Evolutionary conservation across 805 yeast species (phyloP).

Genomic region (Ogataea populi-albae): DNA sequence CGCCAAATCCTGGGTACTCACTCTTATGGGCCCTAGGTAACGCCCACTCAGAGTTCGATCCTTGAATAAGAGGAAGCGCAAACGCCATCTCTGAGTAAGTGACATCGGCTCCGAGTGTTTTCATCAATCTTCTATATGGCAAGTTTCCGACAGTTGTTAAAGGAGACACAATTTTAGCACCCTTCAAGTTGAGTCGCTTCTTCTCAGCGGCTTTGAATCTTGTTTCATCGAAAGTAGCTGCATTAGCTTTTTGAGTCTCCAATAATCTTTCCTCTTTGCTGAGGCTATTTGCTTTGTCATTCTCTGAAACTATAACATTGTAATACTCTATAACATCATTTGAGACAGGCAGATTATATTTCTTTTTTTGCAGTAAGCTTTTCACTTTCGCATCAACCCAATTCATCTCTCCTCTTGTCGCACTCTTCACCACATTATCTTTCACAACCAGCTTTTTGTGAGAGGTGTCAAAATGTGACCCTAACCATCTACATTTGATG

Average conservation of each 20-base stretch:
- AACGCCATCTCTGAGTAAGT: constrained; percentile 97
- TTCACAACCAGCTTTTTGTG: constrained; percentile 45
- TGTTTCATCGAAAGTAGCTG: constrained; percentile 65
- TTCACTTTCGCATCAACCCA: constrained; percentile 48
- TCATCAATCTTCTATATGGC: constrained; percentile 93
- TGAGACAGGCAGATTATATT: constrained; percentile 55
- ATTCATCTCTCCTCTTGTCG: constrained; percentile 56
- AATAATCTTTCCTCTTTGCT: constrained; percentile 33
- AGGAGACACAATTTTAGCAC: constrained; percentile 89
- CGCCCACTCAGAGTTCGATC: constrained; percentile 96
- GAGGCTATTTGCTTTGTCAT: constrained; percentile 33
- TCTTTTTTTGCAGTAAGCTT: constrained; percentile 54
- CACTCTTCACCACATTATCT: constrained; percentile 32
- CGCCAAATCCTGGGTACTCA: constrained; percentile 88
- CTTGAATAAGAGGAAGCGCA: constrained; percentile 80
- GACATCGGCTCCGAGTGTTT: constrained; percentile 82
- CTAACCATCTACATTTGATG: constrained; percentile 86
- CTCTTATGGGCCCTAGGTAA: constrained; percentile 80
- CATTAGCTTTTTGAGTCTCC: constrained; percentile 33
- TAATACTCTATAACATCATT: constrained; percentile 59
- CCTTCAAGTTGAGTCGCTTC: constrained; percentile 60
- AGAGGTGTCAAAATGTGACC: constrained; percentile 59
- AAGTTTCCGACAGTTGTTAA: constrained; percentile 96
- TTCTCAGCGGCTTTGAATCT: constrained; percentile 80
- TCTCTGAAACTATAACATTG: constrained; percentile 53